Evolutionary conservation across 257 asterid species (phyloP), one percentile per base, ranked within the genome.

Genomic region (Jasminum sambac): DNA sequence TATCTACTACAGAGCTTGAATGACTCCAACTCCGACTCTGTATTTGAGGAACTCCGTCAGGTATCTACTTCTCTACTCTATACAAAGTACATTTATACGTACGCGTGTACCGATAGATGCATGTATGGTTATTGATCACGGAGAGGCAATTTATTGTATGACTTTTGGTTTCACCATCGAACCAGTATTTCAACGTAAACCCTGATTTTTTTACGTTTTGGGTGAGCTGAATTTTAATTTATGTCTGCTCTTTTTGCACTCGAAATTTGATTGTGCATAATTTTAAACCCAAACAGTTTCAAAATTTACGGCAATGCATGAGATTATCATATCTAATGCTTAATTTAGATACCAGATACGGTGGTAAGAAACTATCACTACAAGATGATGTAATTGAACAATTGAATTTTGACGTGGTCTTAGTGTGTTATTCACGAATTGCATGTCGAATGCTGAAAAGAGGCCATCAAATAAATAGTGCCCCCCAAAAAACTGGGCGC

Each of bases 11-110:
- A 81, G 70, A 78, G 86, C 79, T 68, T 91, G 88, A 81, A 80
- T 41, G 96, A 86, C 73, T 85, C 98, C 82, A 86, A 95, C 80
- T 83, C 90, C 58, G 95, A 90, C 70, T 71, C 88, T 25, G 88
- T 92, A 67, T 66, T 88, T 63, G 85, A 82, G 44, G 95, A 91
- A 64, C 95, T 95, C 42, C 72, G 85, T 80, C 81, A 89, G 97
- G 99, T 84, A 46, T 50, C 26, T 38, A 43, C 25, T 11, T 58
- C n/a, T 41, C 0, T 5, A 16, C 25, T 30, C 19, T 21, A 17
- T 11, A 52, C 61, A 9, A 21, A 52, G 16, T 43, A 21, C 17
- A 44, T n/a, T 14, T 66, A 13, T 66, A 16, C 11, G 26, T 39
- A 11, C 34, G 2, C 38, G 30, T 58, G 5, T 55, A 21, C 11